A percentile compares a stretch with the other conserved stretches of the same genome.
Evolutionary conservation across 805 yeast species (phyloP).

Genomic region (Jamesozyma rosinii): DNA sequence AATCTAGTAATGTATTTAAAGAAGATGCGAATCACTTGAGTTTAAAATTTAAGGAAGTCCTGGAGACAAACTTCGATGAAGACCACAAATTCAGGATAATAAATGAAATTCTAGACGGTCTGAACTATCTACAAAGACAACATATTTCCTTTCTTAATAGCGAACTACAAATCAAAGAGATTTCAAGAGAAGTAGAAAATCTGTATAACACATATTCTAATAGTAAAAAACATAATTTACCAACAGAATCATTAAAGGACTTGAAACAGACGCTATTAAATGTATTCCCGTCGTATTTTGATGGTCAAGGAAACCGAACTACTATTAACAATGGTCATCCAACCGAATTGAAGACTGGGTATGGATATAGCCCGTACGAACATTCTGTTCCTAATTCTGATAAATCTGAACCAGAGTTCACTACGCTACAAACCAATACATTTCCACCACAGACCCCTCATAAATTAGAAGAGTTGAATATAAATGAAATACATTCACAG

Average conservation of each 20-base stretch:
- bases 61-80: slow-evolving; percentile 5
- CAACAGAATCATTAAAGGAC: not conserved
- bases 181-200: slow-evolving; percentile 1
- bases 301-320: not conserved
- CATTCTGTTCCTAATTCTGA: not conserved
- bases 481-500: not conserved
- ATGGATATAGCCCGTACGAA: not conserved
- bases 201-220: not conserved
- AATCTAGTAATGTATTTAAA: slow-evolving; percentile 14
- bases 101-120: slow-evolving; percentile 12
- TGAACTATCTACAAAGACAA: slow-evolving; percentile 16
- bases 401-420: not conserved
- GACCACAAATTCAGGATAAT: slow-evolving; percentile 8
- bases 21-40: slow-evolving; percentile 13
- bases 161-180: slow-evolving; percentile 12
- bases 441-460: not conserved
- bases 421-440: not conserved
- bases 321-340: no score
- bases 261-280: not conserved
- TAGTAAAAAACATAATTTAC: not conserved
- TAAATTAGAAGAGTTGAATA: not conserved
- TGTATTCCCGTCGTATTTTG: not conserved
- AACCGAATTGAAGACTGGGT: not conserved
- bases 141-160: slow-evolving; percentile 19
- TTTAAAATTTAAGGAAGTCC: slow-evolving; percentile 10